phyloP scores from a whole-genome alignment of 1,284 basidiomycete genomes.

The Pterulicium gracile region DNA sequence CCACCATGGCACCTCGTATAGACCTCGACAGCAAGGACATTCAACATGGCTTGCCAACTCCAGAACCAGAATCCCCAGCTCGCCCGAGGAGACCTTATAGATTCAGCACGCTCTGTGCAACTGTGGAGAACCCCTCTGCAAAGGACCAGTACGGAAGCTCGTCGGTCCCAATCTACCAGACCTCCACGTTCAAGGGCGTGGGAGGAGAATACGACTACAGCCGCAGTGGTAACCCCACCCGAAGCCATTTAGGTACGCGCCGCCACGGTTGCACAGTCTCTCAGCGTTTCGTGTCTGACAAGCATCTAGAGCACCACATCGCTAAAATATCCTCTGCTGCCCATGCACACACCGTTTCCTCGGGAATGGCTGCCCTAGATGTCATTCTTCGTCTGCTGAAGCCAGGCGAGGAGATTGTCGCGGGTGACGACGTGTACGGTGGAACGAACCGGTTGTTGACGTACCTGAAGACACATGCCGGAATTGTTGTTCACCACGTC shows the following conservation, averaged over 20 bases:
- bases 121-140: conserved; percentile 78
- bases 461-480: conserved; percentile 84
- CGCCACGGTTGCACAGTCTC: not conserved
- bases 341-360: conserved; percentile 86
- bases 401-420: conserved; percentile 90
- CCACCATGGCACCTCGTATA: conserved; percentile 10
- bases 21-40: conserved; percentile 12
- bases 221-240: conserved; percentile 92
- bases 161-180: conserved; percentile 95
- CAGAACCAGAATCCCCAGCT: conserved; percentile 66
- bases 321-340: conserved; percentile 88
- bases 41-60: conserved; percentile 47
- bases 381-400: conserved; percentile 91
- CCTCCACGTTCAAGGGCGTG: conserved; percentile 96
- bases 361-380: conserved; percentile 97
- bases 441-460: conserved; percentile 93
- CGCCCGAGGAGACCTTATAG: conserved; percentile 59
- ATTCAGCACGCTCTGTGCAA: conserved; percentile 84
- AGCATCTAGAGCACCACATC: conserved; percentile 74
- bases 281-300: conserved; percentile 8
- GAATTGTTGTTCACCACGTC: conserved; percentile 87
- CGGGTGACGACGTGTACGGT: conserved; percentile 96
- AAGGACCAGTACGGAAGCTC: conserved; percentile 96
- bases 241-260: conserved; percentile 80
- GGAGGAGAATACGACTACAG: conserved; percentile 89